Evolutionary conservation across 2,329 filamentous ascomycete genomes (phyloP).

Genomic region (Grosmannia serpens): DNA sequence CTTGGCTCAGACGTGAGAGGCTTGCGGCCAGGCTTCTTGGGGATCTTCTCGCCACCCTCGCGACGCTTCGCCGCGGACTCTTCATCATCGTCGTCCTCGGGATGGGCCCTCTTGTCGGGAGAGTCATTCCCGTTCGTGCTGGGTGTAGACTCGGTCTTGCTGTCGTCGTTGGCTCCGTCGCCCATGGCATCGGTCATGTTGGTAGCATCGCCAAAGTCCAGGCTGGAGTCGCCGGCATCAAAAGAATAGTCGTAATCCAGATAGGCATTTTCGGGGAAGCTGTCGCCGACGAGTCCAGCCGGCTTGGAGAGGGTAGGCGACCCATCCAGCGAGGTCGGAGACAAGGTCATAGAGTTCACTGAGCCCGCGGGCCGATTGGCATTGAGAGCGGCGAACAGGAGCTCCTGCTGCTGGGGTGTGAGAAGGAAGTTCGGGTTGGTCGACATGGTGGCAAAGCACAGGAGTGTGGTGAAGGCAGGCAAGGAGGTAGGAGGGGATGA

Average conservation of each 20-base stretch:
- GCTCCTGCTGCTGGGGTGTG: conserved; percentile 64
- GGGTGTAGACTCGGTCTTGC: conserved; percentile 31
- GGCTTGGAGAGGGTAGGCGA: conserved; percentile 34
- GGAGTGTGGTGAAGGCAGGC: not conserved
- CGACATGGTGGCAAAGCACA: conserved; percentile 8
- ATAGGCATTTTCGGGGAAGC: conserved; percentile 65
- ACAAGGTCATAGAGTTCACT: conserved; percentile 29
- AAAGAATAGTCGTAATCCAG: conserved; percentile 73
- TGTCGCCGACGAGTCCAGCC: conserved; percentile 28
- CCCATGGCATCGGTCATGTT: conserved; percentile 45
- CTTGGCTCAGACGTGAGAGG: conserved; percentile 91
- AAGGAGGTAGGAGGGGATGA: not conserved
- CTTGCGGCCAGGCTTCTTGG: conserved; percentile 95
- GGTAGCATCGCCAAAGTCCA: conserved; percentile 55
- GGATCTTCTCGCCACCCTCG: conserved; percentile 71
- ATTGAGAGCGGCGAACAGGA: conserved; percentile 65
- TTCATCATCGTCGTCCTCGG: conserved; percentile 56
- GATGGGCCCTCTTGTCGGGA: conserved; percentile 61
- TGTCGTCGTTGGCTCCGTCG: conserved; percentile 15
- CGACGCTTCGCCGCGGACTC: conserved; percentile 53
- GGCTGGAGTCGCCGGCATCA: conserved; percentile 55
- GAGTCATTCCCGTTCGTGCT: conserved; percentile 51
- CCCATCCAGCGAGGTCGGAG: conserved; percentile 36
- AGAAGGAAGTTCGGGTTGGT: conserved; percentile 49
- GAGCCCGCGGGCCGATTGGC: conserved; percentile 45